phyloP scores from a whole-genome alignment of 169 alveolate genomes.

The Cyclospora cayetanensis region DNA sequence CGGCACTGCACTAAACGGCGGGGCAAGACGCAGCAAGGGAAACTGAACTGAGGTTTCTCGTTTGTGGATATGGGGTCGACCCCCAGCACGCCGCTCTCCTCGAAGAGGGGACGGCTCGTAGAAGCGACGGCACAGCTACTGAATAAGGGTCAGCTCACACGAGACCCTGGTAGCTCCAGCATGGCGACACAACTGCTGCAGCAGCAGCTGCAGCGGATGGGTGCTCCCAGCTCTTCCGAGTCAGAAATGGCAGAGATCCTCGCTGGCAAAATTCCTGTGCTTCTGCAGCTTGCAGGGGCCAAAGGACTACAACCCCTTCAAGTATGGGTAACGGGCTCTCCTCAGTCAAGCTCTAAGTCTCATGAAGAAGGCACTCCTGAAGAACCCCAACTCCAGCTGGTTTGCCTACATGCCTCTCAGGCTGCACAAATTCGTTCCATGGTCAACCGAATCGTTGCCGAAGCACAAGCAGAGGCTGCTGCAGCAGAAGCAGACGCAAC shows the following conservation, averaged over 20 bases:
- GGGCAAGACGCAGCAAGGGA: too few species aligned
- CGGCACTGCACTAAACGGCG: neutral
- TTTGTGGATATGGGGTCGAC: constrained; percentile 9
- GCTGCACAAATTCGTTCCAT: neutral
- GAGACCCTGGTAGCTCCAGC: neutral
- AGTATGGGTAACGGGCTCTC: neutral
- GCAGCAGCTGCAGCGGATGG: constrained; percentile 37
- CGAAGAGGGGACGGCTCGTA: constrained; percentile 2
- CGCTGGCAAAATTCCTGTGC: neutral
- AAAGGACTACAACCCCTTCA: neutral
- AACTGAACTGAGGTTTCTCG: too few species aligned
- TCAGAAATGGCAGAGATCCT: constrained; percentile 10
- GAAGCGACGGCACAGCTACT: neutral
- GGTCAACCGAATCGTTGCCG: neutral
- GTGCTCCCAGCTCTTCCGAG: neutral
- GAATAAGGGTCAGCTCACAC: neutral
- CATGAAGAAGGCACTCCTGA: too few species aligned
- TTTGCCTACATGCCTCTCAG: neutral
- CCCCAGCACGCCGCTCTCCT: constrained; percentile 35
- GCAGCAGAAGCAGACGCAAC: neutral
- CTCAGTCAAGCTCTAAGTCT: too few species aligned
- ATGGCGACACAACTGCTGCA: neutral
- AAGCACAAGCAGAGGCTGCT: constrained; percentile 31
- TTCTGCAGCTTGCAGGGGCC: neutral
- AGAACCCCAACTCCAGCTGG: constrained; percentile 6